Percentiles rank a stretch among this genome's conserved stretches.
Conservation (phyloP, 1,139 yeast species). For the Sugiyamaella xylanicola region DNA sequence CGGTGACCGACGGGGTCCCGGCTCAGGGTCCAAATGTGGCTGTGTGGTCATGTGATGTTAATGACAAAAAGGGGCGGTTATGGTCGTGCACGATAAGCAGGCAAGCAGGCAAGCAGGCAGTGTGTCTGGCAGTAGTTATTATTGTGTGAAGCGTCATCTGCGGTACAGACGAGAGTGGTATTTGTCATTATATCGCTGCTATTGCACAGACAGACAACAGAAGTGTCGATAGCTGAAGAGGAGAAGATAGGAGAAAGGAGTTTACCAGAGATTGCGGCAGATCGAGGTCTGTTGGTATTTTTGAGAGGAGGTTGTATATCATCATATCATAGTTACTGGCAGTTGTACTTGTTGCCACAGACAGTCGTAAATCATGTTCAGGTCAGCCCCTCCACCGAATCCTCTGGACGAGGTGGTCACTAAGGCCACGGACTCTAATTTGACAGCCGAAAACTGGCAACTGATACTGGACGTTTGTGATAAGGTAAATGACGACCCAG, state of each 20-base stretch:
- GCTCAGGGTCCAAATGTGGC: too few relatives aligned
- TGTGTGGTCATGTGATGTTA: too few relatives aligned
- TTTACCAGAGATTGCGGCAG: not conserved
- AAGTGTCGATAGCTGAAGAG: not conserved
- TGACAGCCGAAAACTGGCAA: conserved; percentile 85
- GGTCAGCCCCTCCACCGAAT: conserved; percentile 34
- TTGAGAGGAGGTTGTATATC: too few relatives aligned
- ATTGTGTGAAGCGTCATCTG: not conserved
- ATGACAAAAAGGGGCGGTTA: not conserved
- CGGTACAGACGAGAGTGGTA: not conserved
- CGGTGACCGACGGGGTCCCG: too few relatives aligned
- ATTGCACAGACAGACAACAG: too few relatives aligned
- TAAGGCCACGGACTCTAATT: conserved; percentile 83
- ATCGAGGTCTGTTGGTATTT: too few relatives aligned
- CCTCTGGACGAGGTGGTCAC: conserved; percentile 37
- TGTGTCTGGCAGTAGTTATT: not conserved
- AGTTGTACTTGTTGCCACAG: too few relatives aligned
- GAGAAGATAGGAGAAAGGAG: not conserved
- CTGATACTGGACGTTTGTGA: conserved; percentile 83
- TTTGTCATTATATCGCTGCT: not conserved
- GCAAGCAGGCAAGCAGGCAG: too few relatives aligned
- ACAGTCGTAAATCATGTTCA: conserved; percentile 28
- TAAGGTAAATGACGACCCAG: conserved; percentile 71
- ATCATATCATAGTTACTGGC: too few relatives aligned
- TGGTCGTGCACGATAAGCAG: too few relatives aligned